Percentiles rank a stretch among this genome's conserved stretches.
These are phyloP conservation scores for Diaporthe sp. DNA, from an alignment of 2,329 filamentous ascomycete genomes.

Conservation along the genomic window DNA sequence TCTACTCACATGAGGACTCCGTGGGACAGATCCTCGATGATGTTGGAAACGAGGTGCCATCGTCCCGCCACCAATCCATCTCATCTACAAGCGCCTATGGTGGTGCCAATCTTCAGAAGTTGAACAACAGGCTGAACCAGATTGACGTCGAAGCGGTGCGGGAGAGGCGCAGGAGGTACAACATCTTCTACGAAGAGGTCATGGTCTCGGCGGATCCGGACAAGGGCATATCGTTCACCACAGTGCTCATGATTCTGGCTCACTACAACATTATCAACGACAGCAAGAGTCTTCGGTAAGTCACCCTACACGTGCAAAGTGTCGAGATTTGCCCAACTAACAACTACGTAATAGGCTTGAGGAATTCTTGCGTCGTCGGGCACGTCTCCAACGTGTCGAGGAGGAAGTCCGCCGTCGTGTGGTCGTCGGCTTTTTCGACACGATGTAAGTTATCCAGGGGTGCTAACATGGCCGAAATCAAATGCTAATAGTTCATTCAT, in stretches of 20 bases:
- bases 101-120: conserved; percentile 79
- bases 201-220: conserved; percentile 93
- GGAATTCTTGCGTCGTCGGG: conserved; percentile 91
- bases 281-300: conserved; percentile 89
- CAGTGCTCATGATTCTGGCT: conserved; percentile 93
- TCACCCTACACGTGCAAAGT: conserved; percentile 31
- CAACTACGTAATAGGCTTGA: conserved; percentile 74
- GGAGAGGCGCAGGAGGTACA: conserved; percentile 82
- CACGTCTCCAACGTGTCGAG: conserved; percentile 91
- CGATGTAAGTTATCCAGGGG: conserved; percentile 68
- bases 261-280: conserved; percentile 99
- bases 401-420: conserved; percentile 92
- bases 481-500: conserved; percentile 7
- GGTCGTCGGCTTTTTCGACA: conserved; percentile 96
- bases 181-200: conserved; percentile 97
- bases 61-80: conserved; percentile 68
- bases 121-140: conserved; percentile 79
- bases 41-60: conserved; percentile 72
- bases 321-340: conserved; percentile 47
- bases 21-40: conserved; percentile 90
- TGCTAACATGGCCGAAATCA: not conserved
- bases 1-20: conserved; percentile 92
- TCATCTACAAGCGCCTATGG: conserved; percentile 63
- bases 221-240: conserved; percentile 90
- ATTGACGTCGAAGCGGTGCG: conserved; percentile 85